Conservation (phyloP, 345 rosid species). For the Anastatica hierochuntica region DNA sequence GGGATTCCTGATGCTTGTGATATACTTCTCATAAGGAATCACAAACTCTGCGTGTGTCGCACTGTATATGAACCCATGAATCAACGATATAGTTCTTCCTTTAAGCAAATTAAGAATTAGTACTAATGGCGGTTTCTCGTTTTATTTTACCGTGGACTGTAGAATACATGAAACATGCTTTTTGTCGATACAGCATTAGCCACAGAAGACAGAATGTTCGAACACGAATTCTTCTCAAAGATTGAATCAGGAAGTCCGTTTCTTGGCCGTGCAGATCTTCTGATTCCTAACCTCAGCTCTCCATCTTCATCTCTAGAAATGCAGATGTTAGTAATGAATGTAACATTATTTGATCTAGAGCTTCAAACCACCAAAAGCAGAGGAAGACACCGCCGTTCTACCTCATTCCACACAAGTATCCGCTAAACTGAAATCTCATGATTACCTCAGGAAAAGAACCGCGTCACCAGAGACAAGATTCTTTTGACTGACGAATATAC, state of each 20-base stretch:
- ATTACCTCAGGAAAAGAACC: conserved; percentile 78
- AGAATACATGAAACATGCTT: conserved; percentile 59
- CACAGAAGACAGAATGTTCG: conserved; percentile 46
- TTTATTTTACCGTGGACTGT: conserved; percentile 70
- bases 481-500: conserved; percentile 85
- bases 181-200: conserved; percentile 59
- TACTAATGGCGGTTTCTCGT: background rate
- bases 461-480: conserved; percentile 91
- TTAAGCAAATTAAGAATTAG: background rate
- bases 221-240: conserved; percentile 38
- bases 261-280: conserved; percentile 67
- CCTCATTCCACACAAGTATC: too few species aligned
- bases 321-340: background rate
- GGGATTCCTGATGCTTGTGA: conserved; percentile 47
- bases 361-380: conserved; percentile 1
- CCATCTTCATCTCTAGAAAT: conserved; percentile 59
- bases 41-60: conserved; percentile 82
- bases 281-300: conserved; percentile 75
- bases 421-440: conserved; percentile 1
- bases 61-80: conserved; percentile 35
- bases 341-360: background rate
- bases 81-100: background rate
- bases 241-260: conserved; percentile 67
- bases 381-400: too few species aligned
- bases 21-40: conserved; percentile 58